These are phyloP conservation scores for Naegleria gruberi DNA, from an alignment of 208 protist genomes.

Conservation along the genomic window DNA sequence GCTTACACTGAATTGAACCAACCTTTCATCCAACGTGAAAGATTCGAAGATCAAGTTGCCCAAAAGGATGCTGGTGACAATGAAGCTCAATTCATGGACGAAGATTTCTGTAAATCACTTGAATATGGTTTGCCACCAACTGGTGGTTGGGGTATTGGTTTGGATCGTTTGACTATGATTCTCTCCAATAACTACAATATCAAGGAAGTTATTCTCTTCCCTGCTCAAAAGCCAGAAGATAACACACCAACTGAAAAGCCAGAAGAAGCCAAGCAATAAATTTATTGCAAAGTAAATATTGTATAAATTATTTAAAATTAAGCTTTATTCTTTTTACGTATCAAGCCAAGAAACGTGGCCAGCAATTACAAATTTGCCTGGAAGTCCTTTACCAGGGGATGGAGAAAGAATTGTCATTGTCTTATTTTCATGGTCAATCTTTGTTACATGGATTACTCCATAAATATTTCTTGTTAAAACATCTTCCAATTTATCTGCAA, in stretches of 20 bases:
- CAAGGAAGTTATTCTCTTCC: constrained; percentile 88
- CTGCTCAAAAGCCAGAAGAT: constrained; percentile 69
- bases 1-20: constrained; percentile 99
- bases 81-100: constrained; percentile 95
- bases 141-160: constrained; percentile 97
- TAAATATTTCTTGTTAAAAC: neutral
- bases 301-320: neutral
- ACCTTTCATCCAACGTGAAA: constrained; percentile 94
- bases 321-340: neutral
- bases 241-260: neutral
- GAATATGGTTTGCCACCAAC: constrained; percentile 98
- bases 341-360: neutral
- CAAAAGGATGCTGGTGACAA: constrained; percentile 90
- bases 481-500: neutral
- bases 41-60: constrained; percentile 92
- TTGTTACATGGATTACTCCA: neutral
- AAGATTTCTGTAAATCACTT: constrained; percentile 88
- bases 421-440: neutral
- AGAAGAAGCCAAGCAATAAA: neutral
- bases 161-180: constrained; percentile 99
- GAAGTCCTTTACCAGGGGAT: neutral
- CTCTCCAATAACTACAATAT: constrained; percentile 97
- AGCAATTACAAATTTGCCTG: neutral
- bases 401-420: neutral
- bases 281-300: no score